Percentiles rank a stretch among this genome's conserved stretches.
phyloP scores from a whole-genome alignment of 805 yeast species.

The Cyberlindnera meyerae region DNA sequence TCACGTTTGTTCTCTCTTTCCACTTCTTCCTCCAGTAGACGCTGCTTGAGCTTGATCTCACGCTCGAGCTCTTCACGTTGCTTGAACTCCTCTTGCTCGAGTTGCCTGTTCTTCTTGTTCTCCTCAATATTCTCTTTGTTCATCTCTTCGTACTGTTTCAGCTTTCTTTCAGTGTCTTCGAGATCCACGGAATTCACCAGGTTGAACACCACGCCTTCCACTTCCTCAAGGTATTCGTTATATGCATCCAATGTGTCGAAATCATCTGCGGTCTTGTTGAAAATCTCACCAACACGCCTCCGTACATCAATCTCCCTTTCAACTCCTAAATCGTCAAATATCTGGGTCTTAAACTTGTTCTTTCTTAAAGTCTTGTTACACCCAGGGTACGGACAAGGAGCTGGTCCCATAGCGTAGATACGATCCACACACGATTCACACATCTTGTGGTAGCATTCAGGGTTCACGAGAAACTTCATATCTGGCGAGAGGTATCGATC shows the following conservation, averaged over 20 bases:
- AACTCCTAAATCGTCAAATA: conserved; percentile 84
- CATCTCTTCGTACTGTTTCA: conserved; percentile 63
- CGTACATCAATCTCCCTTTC: conserved; percentile 93
- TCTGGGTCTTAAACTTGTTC: conserved; percentile 86
- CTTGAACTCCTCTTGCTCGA: conserved; percentile 62
- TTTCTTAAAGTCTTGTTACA: conserved; percentile 85
- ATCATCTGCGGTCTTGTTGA: conserved; percentile 75
- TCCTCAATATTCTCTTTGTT: conserved; percentile 73
- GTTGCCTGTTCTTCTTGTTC: conserved; percentile 67
- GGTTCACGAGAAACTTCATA: conserved; percentile 86
- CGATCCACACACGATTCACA: conserved; percentile 97
- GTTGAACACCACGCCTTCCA: conserved; percentile 78
- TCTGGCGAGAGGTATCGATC: conserved; percentile 92
- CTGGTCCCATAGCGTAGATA: conserved; percentile 90
- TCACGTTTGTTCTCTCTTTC: conserved; percentile 54
- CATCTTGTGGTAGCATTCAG: conserved; percentile 97
- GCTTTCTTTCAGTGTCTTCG: conserved; percentile 60
- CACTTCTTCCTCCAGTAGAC: conserved; percentile 56
- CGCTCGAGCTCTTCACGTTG: conserved; percentile 64
- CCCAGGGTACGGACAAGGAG: conserved; percentile 91
- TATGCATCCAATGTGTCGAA: conserved; percentile 54
- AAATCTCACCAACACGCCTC: conserved; percentile 67
- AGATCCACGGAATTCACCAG: conserved; percentile 65
- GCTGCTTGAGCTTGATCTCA: conserved; percentile 49
- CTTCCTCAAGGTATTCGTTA: conserved; percentile 76